A percentile compares a stretch with the other conserved stretches of the same genome.
Conservation (phyloP, 371 early-diverging fungal genomes). For the Mortierella sp. region DNA sequence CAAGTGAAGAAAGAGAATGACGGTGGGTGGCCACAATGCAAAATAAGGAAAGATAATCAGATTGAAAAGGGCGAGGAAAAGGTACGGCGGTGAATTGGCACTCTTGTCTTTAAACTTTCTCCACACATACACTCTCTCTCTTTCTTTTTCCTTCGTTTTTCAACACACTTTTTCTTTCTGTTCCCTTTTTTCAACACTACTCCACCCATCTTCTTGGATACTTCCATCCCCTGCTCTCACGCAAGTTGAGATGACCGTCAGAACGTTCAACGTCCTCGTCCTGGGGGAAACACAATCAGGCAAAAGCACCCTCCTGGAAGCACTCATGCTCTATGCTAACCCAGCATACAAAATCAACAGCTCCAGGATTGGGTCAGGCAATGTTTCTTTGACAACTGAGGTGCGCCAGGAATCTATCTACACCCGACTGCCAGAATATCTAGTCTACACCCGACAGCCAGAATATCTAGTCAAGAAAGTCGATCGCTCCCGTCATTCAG, state of each 20-base stretch:
- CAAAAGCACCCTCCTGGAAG: conserved; percentile 13
- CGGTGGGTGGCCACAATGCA: background rate
- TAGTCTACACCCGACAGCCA: too few species aligned
- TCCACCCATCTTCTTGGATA: background rate
- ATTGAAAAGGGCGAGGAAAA: too few species aligned
- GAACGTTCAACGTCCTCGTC: conserved; percentile 9
- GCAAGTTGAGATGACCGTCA: background rate
- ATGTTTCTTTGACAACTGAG: conserved; percentile 7
- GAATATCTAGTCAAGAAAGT: too few species aligned
- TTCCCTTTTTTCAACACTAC: too few species aligned
- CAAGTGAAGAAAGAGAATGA: background rate
- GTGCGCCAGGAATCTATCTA: conserved; percentile 6
- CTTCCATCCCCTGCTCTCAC: background rate
- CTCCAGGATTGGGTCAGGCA: background rate
- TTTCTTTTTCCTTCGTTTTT: background rate
- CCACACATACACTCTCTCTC: too few species aligned
- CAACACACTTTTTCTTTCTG: background rate
- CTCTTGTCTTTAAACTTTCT: too few species aligned
- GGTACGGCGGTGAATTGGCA: too few species aligned
- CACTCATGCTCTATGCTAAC: conserved; percentile 9
- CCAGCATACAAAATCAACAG: conserved; percentile 2
- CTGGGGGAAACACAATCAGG: conserved; percentile 19
- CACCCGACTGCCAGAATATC: conserved; percentile 7
- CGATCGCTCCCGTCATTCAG: background rate
- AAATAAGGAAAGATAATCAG: too few species aligned